These are phyloP conservation scores for Mycena galopus DNA, from an alignment of 768 basidiomycete genomes.

Conservation along the genomic window DNA sequence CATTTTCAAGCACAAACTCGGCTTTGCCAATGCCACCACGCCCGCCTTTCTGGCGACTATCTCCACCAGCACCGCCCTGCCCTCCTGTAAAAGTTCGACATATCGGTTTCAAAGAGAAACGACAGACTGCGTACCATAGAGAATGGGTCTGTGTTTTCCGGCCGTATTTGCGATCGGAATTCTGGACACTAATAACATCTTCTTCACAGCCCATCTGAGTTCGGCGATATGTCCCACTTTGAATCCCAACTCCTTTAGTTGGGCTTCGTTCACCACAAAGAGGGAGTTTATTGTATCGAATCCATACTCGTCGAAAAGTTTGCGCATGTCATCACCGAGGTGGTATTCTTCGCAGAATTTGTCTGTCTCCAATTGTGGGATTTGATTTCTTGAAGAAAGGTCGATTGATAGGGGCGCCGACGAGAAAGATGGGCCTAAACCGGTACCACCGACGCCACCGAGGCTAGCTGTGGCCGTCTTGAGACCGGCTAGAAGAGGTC, in stretches of 20 bases:
- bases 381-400: background rate
- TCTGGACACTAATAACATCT: background rate
- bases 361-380: background rate
- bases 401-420: background rate
- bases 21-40: background rate
- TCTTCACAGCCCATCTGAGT: background rate
- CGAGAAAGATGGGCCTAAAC: background rate
- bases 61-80: background rate
- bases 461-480: background rate
- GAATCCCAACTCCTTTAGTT: background rate
- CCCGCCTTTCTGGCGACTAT: background rate
- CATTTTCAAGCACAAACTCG: background rate
- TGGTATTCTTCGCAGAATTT: background rate
- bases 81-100: background rate
- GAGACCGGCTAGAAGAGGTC: background rate
- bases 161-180: background rate
- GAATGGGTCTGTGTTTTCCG: background rate
- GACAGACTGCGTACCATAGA: background rate
- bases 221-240: background rate
- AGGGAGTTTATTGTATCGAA: background rate
- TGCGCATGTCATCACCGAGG: background rate
- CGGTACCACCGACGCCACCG: background rate
- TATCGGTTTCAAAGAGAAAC: background rate
- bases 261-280: background rate
- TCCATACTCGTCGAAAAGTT: background rate